A percentile compares a stretch with the other conserved stretches of the same genome.
Evolutionary conservation across 2,329 filamentous ascomycete genomes (phyloP).

Genomic region (Drechslera avenae): DNA sequence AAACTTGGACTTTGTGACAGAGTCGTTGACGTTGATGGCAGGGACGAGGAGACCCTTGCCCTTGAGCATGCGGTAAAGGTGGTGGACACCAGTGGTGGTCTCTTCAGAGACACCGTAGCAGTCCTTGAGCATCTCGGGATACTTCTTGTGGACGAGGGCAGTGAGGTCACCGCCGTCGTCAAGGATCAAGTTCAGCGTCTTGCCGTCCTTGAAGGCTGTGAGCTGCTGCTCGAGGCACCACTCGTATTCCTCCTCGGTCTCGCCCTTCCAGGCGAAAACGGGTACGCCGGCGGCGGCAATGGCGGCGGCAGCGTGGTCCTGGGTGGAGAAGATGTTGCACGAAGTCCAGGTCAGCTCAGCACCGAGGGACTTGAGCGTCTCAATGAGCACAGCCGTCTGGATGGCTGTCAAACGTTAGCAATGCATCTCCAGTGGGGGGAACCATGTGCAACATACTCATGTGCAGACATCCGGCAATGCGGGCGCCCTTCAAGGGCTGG

Average conservation of each 20-base stretch:
- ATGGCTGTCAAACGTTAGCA: constrained; percentile 64
- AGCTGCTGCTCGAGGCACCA: constrained; percentile 99
- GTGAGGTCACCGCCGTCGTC: constrained; percentile 98
- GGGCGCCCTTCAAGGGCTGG: constrained; percentile 91
- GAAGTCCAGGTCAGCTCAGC: constrained; percentile 98
- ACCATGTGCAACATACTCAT: constrained; percentile 69
- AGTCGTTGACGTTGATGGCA: constrained; percentile 98
- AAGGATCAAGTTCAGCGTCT: constrained; percentile 98
- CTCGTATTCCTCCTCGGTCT: constrained; percentile 99
- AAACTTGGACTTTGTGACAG: constrained; percentile 99
- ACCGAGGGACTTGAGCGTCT: constrained; percentile 92
- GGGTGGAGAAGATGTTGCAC: constrained; percentile 99
- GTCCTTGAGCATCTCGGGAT: constrained; percentile 96
- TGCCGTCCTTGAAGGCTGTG: constrained; percentile 91
- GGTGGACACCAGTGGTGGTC: constrained; percentile 99
- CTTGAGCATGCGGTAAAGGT: constrained; percentile 96
- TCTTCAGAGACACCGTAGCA: constrained; percentile 99
- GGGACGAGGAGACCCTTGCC: constrained; percentile 80
- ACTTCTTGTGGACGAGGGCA: constrained; percentile 94
- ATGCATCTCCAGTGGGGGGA: not conserved
- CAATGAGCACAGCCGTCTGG: constrained; percentile 98
- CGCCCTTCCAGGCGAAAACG: constrained; percentile 83
- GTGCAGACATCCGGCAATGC: constrained; percentile 97
- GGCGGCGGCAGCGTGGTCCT: constrained; percentile 96
- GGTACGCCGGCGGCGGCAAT: constrained; percentile 93